A percentile compares a stretch with the other conserved stretches of the same genome.
Evolutionary conservation across 2,329 filamentous ascomycete species (phyloP).

Genomic region (Sporothrix pallida): DNA sequence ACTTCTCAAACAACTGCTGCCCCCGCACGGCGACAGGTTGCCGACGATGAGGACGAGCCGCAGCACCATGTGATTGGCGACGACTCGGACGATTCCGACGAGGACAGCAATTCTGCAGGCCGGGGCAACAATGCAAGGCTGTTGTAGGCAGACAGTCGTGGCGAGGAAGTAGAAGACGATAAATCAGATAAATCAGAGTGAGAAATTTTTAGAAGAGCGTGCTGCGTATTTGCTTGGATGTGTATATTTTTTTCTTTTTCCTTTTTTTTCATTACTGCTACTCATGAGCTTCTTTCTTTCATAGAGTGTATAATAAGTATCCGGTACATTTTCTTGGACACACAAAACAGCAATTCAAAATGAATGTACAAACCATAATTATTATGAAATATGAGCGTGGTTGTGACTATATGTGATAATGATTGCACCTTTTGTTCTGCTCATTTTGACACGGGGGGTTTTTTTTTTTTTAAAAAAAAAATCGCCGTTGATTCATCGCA

Average conservation of each 20-base stretch:
- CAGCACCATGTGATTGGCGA: constrained; percentile 60
- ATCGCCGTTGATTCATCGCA: not conserved
- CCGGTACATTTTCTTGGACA: not conserved
- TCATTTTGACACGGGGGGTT: too few relatives aligned
- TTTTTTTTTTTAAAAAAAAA: not conserved
- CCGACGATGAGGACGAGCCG: constrained; percentile 45
- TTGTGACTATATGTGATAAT: not conserved
- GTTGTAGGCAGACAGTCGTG: constrained; percentile 2
- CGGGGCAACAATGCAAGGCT: constrained; percentile 30
- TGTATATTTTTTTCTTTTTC: constrained; percentile 1
- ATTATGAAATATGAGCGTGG: not conserved
- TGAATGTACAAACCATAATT: not conserved
- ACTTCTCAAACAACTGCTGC: constrained; percentile 39
- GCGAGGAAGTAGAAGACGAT: too few relatives aligned
- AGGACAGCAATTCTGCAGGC: constrained; percentile 34
- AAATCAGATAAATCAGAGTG: not conserved
- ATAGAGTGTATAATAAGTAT: constrained; percentile 24
- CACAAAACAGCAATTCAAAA: not conserved
- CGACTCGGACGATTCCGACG: constrained; percentile 48
- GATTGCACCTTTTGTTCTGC: too few relatives aligned
- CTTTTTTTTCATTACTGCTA: not conserved
- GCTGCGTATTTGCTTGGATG: constrained; percentile 11
- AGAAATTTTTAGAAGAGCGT: constrained; percentile 6
- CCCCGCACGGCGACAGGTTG: constrained; percentile 43
- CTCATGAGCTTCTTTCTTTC: not conserved